Conservation (phyloP, 2,329 filamentous ascomycete genomes). For the Neopestalotiopsis sp. region DNA sequence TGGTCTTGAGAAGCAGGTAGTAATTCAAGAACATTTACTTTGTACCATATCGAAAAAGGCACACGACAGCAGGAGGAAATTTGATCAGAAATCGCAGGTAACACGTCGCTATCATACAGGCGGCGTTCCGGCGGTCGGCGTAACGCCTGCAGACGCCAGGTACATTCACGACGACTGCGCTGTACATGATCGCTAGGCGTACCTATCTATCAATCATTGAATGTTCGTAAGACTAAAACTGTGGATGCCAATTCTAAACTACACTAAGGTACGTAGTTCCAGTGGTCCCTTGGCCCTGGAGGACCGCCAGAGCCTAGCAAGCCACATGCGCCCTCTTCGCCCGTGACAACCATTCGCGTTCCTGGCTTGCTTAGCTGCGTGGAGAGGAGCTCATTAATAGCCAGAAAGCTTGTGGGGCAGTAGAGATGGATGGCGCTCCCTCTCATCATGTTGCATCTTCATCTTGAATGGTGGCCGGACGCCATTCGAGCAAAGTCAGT, state of each 20-base stretch:
- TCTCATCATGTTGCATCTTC: background rate
- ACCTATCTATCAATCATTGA: background rate
- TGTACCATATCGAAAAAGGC: background rate
- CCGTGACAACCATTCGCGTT: slow-evolving; percentile 15
- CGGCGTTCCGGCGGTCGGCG: background rate
- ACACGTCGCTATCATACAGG: background rate
- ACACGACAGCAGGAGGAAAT: background rate
- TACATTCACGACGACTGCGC: background rate
- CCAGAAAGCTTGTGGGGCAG: slow-evolving; percentile 1
- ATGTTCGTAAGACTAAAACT: background rate
- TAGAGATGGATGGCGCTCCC: background rate
- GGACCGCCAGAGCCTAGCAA: slow-evolving; percentile 12
- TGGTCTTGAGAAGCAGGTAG: no score
- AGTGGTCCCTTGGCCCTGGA: background rate
- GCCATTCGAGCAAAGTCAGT: background rate
- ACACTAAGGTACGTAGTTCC: background rate
- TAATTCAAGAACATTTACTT: background rate
- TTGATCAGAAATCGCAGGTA: background rate
- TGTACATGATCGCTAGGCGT: background rate
- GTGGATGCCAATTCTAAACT: slow-evolving; percentile 1
- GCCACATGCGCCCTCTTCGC: slow-evolving; percentile 1
- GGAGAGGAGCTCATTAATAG: slow-evolving; percentile 7
- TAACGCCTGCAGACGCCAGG: background rate
- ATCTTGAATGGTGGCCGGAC: slow-evolving; percentile 1
- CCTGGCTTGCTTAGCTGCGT: background rate